phyloP scores from a whole-genome alignment of 345 rosid genomes.

The Citrus medica region DNA sequence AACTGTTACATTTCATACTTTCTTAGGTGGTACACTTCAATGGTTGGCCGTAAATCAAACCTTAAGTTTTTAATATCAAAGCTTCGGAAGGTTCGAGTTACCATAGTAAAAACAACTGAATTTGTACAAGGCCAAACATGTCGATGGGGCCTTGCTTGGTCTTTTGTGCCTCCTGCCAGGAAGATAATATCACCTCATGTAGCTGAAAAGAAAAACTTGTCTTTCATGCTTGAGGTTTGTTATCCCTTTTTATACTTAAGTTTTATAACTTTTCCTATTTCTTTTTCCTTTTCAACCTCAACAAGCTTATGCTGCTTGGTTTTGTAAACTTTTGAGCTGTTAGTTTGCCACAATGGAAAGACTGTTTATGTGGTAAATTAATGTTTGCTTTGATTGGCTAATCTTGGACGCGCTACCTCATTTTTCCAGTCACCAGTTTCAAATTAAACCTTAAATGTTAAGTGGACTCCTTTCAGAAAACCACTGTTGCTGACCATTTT shows the following conservation, averaged over 20 bases:
- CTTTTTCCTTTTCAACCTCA: background rate
- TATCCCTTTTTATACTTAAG: background rate
- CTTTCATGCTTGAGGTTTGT: constrained; percentile 84
- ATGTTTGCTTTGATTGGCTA: background rate
- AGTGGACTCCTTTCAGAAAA: background rate
- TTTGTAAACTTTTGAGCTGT: background rate
- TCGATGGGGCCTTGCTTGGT: constrained; percentile 97
- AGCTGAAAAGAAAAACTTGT: constrained; percentile 37
- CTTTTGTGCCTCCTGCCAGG: constrained; percentile 62
- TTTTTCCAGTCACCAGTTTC: background rate
- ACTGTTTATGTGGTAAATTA: background rate
- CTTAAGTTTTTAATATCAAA: constrained; percentile 65
- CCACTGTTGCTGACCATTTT: background rate
- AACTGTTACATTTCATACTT: constrained; percentile 8
- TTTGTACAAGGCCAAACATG: constrained; percentile 88
- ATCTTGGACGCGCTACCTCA: constrained; percentile 2
- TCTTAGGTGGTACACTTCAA: constrained; percentile 83
- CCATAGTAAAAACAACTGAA: constrained; percentile 82
- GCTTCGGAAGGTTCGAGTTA: constrained; percentile 68
- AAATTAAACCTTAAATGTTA: background rate
- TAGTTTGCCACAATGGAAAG: background rate
- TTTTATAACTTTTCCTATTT: constrained; percentile 1
- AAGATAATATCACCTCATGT: constrained; percentile 51
- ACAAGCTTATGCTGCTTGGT: background rate
- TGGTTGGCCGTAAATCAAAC: constrained; percentile 87